Evolutionary conservation across 2,329 filamentous ascomycete species (phyloP).

Genomic region (Penicillium freii): DNA sequence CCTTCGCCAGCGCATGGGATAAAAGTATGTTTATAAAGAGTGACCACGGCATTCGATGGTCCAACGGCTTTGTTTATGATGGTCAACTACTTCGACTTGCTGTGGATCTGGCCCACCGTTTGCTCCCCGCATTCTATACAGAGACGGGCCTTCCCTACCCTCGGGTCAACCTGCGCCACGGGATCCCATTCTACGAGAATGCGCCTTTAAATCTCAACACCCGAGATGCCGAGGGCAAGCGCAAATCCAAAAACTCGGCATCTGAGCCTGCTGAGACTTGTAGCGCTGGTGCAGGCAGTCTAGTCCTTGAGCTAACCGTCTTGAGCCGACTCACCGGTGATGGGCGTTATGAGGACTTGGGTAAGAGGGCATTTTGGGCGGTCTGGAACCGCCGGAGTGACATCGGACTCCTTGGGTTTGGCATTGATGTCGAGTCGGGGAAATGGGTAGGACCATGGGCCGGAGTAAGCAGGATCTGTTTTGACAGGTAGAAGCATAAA

Average conservation of each 20-base stretch:
- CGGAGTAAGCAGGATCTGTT: slow-evolving; percentile 50
- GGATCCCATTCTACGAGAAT: slow-evolving; percentile 88
- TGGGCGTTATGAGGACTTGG: slow-evolving; percentile 79
- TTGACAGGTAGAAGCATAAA: not conserved
- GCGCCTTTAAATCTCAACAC: slow-evolving; percentile 66
- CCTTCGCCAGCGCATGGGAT: slow-evolving; percentile 44
- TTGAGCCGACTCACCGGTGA: slow-evolving; percentile 86
- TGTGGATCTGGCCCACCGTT: slow-evolving; percentile 74
- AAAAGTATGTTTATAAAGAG: slow-evolving; percentile 28
- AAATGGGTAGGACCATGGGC: slow-evolving; percentile 84
- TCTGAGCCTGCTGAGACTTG: slow-evolving; percentile 91
- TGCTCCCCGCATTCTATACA: slow-evolving; percentile 90
- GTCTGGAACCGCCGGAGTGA: slow-evolving; percentile 87
- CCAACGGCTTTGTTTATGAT: slow-evolving; percentile 76
- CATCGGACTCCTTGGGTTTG: slow-evolving; percentile 83
- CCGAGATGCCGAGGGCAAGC: slow-evolving; percentile 25
- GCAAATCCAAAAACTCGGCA: slow-evolving; percentile 14
- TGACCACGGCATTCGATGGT: slow-evolving; percentile 61
- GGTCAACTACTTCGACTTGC: slow-evolving; percentile 89
- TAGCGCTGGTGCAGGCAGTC: slow-evolving; percentile 91
- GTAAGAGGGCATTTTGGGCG: slow-evolving; percentile 92
- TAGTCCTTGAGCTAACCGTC: slow-evolving; percentile 90
- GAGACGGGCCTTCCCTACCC: slow-evolving; percentile 91
- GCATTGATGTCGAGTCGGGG: slow-evolving; percentile 87
- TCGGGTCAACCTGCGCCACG: slow-evolving; percentile 83